These are phyloP conservation scores for Fusarium concolor DNA, from an alignment of 2,329 filamentous ascomycete genomes.

Conservation along the genomic window DNA sequence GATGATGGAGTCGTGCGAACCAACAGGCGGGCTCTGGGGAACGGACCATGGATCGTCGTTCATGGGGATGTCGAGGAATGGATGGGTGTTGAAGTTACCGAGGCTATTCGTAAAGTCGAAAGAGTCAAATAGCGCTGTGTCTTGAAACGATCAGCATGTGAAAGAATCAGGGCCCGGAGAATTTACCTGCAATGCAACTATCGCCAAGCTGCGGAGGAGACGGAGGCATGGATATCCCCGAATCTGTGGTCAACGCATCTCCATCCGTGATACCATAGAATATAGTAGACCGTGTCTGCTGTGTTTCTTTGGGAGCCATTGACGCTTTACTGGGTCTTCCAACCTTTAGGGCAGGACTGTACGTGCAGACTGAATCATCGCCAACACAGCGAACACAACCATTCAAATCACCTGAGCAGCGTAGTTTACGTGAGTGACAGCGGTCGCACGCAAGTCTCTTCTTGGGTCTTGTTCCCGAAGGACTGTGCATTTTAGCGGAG, in stretches of 20 bases:
- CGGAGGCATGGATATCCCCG: slow-evolving; percentile 4
- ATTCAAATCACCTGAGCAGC: background rate
- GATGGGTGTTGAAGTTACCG: background rate
- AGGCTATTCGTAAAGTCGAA: slow-evolving; percentile 3
- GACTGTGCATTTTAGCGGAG: background rate
- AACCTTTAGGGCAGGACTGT: slow-evolving; percentile 2
- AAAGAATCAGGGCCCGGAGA: background rate
- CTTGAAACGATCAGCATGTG: background rate
- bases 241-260: background rate
- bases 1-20: background rate
- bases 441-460: slow-evolving; percentile 3
- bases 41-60: background rate
- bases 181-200: background rate
- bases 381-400: background rate
- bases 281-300: background rate
- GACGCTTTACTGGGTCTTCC: slow-evolving; percentile 2
- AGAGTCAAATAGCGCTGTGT: background rate
- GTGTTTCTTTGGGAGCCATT: background rate
- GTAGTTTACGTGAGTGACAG: slow-evolving; percentile 2
- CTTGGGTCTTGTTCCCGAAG: background rate
- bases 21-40: background rate
- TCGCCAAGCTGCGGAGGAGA: background rate
- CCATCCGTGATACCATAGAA: background rate
- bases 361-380: background rate
- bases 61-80: background rate